Percentiles rank a stretch among this genome's conserved stretches.
Evolutionary conservation across 257 asterid species (phyloP).

Genomic region (Rauvolfia tetraphylla): DNA sequence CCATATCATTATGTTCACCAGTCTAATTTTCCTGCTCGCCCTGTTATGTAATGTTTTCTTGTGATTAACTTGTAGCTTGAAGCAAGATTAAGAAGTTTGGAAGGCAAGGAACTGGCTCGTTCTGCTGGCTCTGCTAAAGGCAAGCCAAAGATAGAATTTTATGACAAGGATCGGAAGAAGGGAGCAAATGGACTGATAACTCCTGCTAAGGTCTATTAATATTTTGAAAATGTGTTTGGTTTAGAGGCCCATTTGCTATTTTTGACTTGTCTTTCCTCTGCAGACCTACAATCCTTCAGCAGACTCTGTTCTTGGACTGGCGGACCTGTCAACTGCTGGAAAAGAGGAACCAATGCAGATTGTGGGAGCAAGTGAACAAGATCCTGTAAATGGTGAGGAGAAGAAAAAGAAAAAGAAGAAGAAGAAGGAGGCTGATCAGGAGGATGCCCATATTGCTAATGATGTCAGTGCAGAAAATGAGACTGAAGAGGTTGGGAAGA

Average conservation of each 20-base stretch:
- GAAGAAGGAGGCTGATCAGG: constrained; percentile 31
- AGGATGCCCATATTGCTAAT: constrained; percentile 20
- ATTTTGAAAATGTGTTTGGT: not conserved
- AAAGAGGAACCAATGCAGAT: constrained; percentile 19
- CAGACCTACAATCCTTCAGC: constrained; percentile 81
- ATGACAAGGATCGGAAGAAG: constrained; percentile 76
- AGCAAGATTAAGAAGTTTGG: constrained; percentile 66
- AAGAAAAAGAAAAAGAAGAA: constrained; percentile 44
- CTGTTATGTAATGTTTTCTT: not conserved
- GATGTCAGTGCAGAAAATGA: constrained; percentile 33
- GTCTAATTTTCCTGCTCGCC: not conserved
- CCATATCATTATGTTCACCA: not conserved
- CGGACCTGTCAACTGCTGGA: constrained; percentile 34
- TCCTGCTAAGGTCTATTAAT: constrained; percentile 55
- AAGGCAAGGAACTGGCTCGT: constrained; percentile 60
- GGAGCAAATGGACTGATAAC: constrained; percentile 70
- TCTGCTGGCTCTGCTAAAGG: constrained; percentile 85
- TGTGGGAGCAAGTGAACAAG: constrained; percentile 30
- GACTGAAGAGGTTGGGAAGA: constrained; percentile 34
- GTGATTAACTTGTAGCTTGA: constrained; percentile 48
- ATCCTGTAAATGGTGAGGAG: constrained; percentile 29
- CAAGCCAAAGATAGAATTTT: constrained; percentile 75
- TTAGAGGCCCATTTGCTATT: not conserved
- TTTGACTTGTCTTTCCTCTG: constrained; percentile 13
- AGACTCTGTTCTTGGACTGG: constrained; percentile 49